Evolutionary conservation across 1,284 basidiomycete genomes (phyloP), one percentile per base, ranked within the genome.

Genomic region (Anthracocystis setariae): DNA sequence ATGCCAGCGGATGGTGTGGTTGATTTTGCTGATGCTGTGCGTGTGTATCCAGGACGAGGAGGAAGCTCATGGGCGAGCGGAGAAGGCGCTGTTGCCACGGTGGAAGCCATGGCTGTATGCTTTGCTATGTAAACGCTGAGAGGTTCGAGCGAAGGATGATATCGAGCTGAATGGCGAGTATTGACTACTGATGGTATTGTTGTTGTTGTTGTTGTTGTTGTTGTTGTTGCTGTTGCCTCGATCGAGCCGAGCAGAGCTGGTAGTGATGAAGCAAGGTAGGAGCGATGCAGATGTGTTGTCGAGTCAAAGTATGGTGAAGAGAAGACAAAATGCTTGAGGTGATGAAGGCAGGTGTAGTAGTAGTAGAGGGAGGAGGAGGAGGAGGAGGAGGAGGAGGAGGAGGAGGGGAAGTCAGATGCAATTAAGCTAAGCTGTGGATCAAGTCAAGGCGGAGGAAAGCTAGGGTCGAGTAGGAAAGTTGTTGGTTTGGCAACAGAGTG

Each of bases 51-150:
- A 15, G 64, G 64, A 18, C 61, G 57, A 52, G 55, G 53, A 4
- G 66, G 55, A 2, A 69, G 54, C 39, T 62, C 59, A 21, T 68
- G 65, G 15, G 53, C 42, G 25, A 56, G 39, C 5, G 66, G 38
- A 12, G 66, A 57, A 12, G 54, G 58, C 33, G 46, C 51, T 5
- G 66, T 69, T 20, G 66, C 51, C 66, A 69, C 63, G 44, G 59
- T 69, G 39, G 66, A 62, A 32, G 66, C 50, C 66, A 62, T 63
- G 10, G 21, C 50, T 32, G 18, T 42, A 42, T n/a, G 24, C 40
- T 35, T 18, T 9, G n/a, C 27, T 40, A 18, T 42, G 20, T n/a
- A n/a, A n/a, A n/a, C n/a, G n/a, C n/a, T n/a, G n/a, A n/a, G n/a
- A n/a, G n/a, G n/a, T n/a, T n/a, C n/a, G n/a, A n/a, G n/a, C n/a